Evolutionary conservation across 2,329 filamentous ascomycete species (phyloP).

Genomic region (Myriosclerotinia scirpicola): DNA sequence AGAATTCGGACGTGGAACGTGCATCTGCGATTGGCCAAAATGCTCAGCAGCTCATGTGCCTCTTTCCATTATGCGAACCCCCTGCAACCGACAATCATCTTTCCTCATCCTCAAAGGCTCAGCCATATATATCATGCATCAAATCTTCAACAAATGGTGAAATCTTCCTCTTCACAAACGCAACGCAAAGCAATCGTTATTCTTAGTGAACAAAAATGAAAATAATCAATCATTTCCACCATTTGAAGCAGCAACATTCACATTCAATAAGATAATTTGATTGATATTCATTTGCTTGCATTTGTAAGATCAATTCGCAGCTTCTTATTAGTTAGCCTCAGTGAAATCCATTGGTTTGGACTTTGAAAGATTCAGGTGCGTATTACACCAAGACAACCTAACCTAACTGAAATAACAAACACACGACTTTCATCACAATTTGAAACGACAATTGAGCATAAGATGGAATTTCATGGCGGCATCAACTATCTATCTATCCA

Average conservation of each 20-base stretch:
- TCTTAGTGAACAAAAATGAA: too few relatives aligned
- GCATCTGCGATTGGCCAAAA: constrained; percentile 27
- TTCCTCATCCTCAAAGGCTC: not conserved
- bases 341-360: too few relatives aligned
- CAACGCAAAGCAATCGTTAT: not conserved
- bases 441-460: not conserved
- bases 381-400: not conserved
- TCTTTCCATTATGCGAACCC: constrained; percentile 12
- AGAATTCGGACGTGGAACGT: constrained; percentile 25
- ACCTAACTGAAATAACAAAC: not conserved
- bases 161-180: not conserved
- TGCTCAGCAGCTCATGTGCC: constrained; percentile 18
- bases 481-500: constrained; percentile 18
- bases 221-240: too few relatives aligned
- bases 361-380: not conserved
- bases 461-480: constrained; percentile 10
- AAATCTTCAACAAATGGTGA: too few relatives aligned
- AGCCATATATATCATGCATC: not conserved
- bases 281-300: too few relatives aligned
- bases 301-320: too few relatives aligned
- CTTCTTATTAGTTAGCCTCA: too few relatives aligned
- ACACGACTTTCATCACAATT: not conserved
- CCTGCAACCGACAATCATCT: constrained; percentile 2
- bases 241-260: too few relatives aligned
- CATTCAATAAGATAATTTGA: too few relatives aligned